Evolutionary conservation across 768 basidiomycete genomes (phyloP).

Genomic region (Amanita muscaria): DNA sequence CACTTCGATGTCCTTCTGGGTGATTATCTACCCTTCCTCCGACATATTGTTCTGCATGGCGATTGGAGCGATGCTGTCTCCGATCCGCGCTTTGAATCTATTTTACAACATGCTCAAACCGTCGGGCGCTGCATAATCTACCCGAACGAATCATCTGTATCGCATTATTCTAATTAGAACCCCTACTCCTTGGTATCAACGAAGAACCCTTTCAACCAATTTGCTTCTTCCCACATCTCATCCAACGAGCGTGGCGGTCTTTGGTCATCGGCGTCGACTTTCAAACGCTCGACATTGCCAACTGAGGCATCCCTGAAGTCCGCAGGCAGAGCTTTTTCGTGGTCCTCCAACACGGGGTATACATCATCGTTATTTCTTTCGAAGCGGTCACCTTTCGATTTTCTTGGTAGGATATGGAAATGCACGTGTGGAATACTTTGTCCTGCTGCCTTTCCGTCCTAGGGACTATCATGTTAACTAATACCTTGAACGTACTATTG

Average conservation of each 20-base stretch:
- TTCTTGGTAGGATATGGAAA: slow-evolving; percentile 86
- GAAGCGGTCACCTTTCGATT: slow-evolving; percentile 59
- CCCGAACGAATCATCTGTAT: background rate
- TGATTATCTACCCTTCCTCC: slow-evolving; percentile 36
- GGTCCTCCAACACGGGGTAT: slow-evolving; percentile 68
- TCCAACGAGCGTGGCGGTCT: slow-evolving; percentile 50
- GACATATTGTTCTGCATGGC: slow-evolving; percentile 39
- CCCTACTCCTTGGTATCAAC: slow-evolving; percentile 9
- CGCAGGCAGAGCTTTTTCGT: slow-evolving; percentile 42
- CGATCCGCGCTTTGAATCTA: slow-evolving; percentile 27
- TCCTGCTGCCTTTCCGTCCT: slow-evolving; percentile 87
- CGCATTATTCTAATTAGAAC: background rate
- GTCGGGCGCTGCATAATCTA: slow-evolving; percentile 1
- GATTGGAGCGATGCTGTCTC: slow-evolving; percentile 36
- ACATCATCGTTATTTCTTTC: slow-evolving; percentile 58
- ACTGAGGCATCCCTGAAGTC: slow-evolving; percentile 26
- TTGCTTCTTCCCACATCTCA: slow-evolving; percentile 79
- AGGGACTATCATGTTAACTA: too few species aligned
- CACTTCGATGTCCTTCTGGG: slow-evolving; percentile 41
- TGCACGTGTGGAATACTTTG: slow-evolving; percentile 88
- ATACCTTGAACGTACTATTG: too few species aligned
- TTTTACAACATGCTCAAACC: background rate
- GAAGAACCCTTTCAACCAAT: slow-evolving; percentile 57
- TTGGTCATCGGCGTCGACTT: slow-evolving; percentile 64
- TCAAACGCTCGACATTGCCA: slow-evolving; percentile 28